Evolutionary conservation across 2,329 filamentous ascomycete species (phyloP).

Genomic region (Colletotrichum sp.): DNA sequence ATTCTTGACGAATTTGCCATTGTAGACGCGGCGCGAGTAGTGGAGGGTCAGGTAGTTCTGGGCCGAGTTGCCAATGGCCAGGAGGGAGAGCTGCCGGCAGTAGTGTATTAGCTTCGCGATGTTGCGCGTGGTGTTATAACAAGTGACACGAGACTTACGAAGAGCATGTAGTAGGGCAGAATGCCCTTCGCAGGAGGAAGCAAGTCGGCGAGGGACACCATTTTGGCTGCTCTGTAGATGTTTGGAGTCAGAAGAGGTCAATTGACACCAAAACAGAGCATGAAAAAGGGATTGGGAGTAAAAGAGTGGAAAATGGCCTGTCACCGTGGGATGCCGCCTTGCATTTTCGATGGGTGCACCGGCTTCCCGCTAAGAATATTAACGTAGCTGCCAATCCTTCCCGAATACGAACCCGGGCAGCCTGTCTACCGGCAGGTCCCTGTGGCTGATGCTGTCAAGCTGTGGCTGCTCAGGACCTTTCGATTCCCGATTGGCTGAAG

Average conservation of each 20-base stretch:
- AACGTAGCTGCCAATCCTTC: neutral
- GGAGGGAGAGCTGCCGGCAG: constrained; percentile 71
- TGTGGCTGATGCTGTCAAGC: neutral
- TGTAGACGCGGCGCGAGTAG: constrained; percentile 89
- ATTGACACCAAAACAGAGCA: neutral
- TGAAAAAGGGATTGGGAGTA: neutral
- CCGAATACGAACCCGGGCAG: neutral
- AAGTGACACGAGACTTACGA: constrained; percentile 44
- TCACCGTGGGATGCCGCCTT: neutral
- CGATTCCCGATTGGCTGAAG: neutral
- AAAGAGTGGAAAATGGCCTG: neutral
- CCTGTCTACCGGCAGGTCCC: neutral
- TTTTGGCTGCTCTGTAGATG: constrained; percentile 24
- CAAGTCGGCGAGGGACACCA: constrained; percentile 51
- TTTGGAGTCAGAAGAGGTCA: neutral
- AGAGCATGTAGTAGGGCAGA: constrained; percentile 64
- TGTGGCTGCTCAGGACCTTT: neutral
- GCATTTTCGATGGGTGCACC: neutral
- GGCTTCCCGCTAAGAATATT: neutral
- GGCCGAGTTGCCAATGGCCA: constrained; percentile 83
- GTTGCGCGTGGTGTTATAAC: neutral
- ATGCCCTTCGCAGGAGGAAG: constrained; percentile 58
- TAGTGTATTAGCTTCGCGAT: neutral
- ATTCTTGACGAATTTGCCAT: constrained; percentile 65
- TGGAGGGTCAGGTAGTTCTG: constrained; percentile 82